These are phyloP conservation scores for Aspergillus piperis DNA, from an alignment of 2,329 filamentous ascomycete genomes.

Conservation along the genomic window DNA sequence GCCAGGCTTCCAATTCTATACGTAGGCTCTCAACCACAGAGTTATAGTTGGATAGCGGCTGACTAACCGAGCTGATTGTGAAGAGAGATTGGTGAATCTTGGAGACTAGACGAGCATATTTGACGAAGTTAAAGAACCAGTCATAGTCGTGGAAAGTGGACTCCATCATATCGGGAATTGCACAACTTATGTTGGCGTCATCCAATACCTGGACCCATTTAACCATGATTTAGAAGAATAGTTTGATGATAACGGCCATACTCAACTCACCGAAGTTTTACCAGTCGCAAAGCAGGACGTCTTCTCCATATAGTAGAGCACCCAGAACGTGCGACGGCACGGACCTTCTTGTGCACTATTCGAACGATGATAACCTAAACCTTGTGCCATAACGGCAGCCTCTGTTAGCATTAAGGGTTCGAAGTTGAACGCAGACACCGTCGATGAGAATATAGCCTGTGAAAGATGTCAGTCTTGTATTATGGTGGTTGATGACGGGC, in stretches of 20 bases:
- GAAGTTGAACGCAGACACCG: constrained; percentile 39
- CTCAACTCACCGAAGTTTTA: constrained; percentile 35
- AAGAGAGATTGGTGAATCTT: constrained; percentile 38
- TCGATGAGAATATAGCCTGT: constrained; percentile 41
- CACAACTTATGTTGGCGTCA: constrained; percentile 41
- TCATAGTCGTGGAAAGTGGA: constrained; percentile 37
- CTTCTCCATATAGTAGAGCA: constrained; percentile 45
- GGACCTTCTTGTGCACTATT: constrained; percentile 15
- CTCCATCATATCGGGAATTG: constrained; percentile 36
- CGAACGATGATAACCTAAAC: constrained; percentile 33
- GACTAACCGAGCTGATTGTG: constrained; percentile 28
- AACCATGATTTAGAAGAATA: too few relatives aligned
- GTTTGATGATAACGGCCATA: background rate
- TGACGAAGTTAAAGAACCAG: constrained; percentile 38
- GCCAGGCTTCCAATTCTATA: constrained; percentile 37
- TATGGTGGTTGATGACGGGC: background rate
- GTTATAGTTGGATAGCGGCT: constrained; percentile 23
- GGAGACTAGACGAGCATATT: constrained; percentile 36
- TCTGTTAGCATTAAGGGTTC: constrained; percentile 36
- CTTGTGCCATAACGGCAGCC: constrained; percentile 38
- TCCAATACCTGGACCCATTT: constrained; percentile 29
- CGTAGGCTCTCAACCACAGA: constrained; percentile 19
- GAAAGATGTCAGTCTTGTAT: background rate
- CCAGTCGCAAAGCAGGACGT: constrained; percentile 33
- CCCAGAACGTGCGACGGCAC: constrained; percentile 41